Percentiles rank a stretch among this genome's conserved stretches.
These are phyloP conservation scores for Lyophyllum decastes DNA, from an alignment of 768 basidiomycete species.

Conservation along the genomic window DNA sequence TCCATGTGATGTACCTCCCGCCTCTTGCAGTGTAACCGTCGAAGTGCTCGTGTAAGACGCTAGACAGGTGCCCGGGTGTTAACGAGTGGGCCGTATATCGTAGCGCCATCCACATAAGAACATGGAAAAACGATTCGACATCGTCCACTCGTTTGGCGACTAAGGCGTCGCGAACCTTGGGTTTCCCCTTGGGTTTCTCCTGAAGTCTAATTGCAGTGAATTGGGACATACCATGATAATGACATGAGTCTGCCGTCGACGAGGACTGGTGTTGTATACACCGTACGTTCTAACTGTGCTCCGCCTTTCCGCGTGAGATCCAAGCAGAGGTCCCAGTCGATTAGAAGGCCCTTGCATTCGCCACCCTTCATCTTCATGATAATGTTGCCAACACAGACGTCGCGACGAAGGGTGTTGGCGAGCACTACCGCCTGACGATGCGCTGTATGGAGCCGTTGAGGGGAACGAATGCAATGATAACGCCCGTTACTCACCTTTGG, in stretches of 20 bases:
- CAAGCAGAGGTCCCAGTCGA: slow-evolving; percentile 4
- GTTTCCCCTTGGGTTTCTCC: not conserved
- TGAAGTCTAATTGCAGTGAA: not conserved
- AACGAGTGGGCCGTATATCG: not conserved
- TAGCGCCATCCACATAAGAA: not conserved
- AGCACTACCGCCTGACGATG: not conserved
- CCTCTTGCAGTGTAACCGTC: not conserved
- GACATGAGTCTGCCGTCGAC: not conserved
- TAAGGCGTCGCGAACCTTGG: too few relatives aligned
- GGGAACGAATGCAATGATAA: not conserved
- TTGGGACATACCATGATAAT: not conserved
- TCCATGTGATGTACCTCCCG: not conserved
- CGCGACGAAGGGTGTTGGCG: not conserved
- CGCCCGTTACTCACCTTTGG: not conserved
- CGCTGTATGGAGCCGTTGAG: not conserved
- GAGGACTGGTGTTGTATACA: not conserved
- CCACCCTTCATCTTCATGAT: not conserved
- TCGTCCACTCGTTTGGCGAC: not conserved
- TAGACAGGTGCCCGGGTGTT: not conserved
- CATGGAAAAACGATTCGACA: slow-evolving; percentile 1
- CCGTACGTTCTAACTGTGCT: slow-evolving; percentile 1
- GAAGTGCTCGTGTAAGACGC: not conserved
- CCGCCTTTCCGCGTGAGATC: not conserved
- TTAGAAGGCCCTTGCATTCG: not conserved
- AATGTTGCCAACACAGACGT: slow-evolving; percentile 3